phyloP scores from a whole-genome alignment of 2,329 filamentous ascomycete genomes.

The Claviceps citrina region DNA sequence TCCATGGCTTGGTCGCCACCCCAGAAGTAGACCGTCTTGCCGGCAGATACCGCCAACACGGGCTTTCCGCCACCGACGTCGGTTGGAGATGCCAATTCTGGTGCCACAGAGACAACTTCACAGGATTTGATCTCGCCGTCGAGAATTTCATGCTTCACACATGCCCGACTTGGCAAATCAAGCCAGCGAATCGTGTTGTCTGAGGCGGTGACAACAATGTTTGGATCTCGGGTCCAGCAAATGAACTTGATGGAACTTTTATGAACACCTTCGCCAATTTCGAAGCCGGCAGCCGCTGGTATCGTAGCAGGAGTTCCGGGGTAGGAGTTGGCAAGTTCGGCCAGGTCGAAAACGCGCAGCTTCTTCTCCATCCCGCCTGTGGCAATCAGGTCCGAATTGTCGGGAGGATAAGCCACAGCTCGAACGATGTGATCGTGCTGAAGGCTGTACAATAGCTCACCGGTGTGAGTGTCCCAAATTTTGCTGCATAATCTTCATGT shows the following conservation, averaged over 20 bases:
- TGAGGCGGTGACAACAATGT: conserved; percentile 77
- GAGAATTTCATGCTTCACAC: conserved; percentile 61
- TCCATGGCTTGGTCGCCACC: conserved; percentile 55
- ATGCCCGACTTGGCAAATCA: conserved; percentile 62
- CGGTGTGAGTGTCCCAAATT: conserved; percentile 93
- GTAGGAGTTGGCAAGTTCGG: conserved; percentile 34
- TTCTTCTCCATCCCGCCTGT: conserved; percentile 96
- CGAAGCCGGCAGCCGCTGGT: conserved; percentile 52
- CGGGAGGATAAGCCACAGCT: conserved; percentile 75
- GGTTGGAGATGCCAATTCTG: conserved; percentile 38
- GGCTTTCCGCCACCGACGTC: conserved; percentile 53
- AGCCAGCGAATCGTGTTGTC: conserved; percentile 93
- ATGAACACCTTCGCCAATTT: conserved; percentile 76
- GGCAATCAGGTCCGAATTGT: conserved; percentile 69
- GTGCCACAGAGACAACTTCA: conserved; percentile 62
- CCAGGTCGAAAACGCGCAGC: conserved; percentile 80
- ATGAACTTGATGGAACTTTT: conserved; percentile 88
- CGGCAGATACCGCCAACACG: conserved; percentile 80
- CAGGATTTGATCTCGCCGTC: conserved; percentile 83
- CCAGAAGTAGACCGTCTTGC: conserved; percentile 88
- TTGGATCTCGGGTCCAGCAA: conserved; percentile 80
- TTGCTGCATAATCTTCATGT: conserved; percentile 42
- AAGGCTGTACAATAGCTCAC: conserved; percentile 73
- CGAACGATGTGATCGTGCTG: conserved; percentile 93
- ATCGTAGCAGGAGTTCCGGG: conserved; percentile 30